Evolutionary conservation across 192 early-diverging fungal species (phyloP).

Genomic region (Ramicandelaber brevisporus): DNA sequence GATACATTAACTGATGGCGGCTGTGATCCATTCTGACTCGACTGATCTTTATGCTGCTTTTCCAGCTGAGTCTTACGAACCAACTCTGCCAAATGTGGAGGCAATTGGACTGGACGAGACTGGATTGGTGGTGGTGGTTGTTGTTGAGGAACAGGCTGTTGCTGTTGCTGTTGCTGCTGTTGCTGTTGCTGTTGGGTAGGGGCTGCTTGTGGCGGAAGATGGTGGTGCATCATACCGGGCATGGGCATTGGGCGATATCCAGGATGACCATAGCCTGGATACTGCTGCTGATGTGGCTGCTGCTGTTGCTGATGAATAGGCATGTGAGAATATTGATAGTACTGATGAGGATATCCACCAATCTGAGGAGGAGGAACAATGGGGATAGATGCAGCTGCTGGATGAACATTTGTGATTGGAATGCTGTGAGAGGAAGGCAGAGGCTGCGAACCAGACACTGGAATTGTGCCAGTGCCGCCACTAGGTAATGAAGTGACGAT

Average conservation of each 20-base stretch:
- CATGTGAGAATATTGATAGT: no score
- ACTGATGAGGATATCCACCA: no score
- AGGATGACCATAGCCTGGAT: constrained; percentile 1
- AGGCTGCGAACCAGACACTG: constrained; percentile 3
- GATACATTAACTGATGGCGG: no score
- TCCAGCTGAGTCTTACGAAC: no score
- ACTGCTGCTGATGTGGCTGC: constrained; percentile 2
- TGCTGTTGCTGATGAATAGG: constrained; percentile 2
- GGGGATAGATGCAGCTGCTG: constrained; percentile 1
- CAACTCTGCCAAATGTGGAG: no score
- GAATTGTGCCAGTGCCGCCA: constrained; percentile 5
- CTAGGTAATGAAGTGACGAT: constrained; percentile 8
- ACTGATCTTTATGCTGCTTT: no score
- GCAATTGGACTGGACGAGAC: no score
- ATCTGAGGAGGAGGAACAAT: no score
- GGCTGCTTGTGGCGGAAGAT: neutral
- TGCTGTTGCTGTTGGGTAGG: constrained; percentile 1
- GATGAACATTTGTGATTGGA: constrained; percentile 1
- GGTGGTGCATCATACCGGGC: constrained; percentile 1
- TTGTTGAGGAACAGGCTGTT: neutral
- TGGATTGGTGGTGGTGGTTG: no score
- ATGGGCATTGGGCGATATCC: neutral
- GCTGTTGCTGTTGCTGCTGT: constrained; percentile 1
- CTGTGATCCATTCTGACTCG: no score
- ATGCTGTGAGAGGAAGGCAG: constrained; percentile 2